Conservation (phyloP, 1,284 basidiomycete genomes). For the Mycena citricolor region DNA sequence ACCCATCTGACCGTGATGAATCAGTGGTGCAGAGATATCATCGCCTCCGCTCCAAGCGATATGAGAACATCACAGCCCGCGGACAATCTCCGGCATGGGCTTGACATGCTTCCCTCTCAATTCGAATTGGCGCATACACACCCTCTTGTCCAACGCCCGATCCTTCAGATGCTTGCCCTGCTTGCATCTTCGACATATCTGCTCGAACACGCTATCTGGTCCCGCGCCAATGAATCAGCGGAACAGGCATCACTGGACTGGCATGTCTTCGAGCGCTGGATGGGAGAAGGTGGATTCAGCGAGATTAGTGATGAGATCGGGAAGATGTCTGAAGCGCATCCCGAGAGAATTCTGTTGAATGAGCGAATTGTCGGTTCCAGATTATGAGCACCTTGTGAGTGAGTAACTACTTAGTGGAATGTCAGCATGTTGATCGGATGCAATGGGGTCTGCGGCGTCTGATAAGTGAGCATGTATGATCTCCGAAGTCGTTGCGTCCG, state of each 20-base stretch:
- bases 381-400: no score
- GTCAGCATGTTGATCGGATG: no score
- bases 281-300: conserved; percentile 49
- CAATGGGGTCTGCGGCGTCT: no score
- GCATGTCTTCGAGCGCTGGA: conserved; percentile 60
- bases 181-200: conserved; percentile 52
- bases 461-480: no score
- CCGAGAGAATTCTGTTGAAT: no score
- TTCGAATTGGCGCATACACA: conserved; percentile 39
- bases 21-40: conserved; percentile 54
- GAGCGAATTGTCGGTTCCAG: no score
- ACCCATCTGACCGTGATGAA: conserved; percentile 5
- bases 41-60: conserved; percentile 37
- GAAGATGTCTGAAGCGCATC: no score
- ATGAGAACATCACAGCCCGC: conserved; percentile 21
- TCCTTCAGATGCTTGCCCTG: conserved; percentile 56
- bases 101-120: conserved; percentile 36
- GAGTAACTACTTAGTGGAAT: no score
- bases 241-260: conserved; percentile 39
- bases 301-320: conserved; percentile 42
- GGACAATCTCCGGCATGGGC: conserved; percentile 35
- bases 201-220: conserved; percentile 68
- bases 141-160: conserved; percentile 52
- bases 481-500: no score
- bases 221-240: conserved; percentile 34